Base-by-base conservation (phyloP, 176 grass and related monocot species). In the Aegilops umbellulata region DNA sequence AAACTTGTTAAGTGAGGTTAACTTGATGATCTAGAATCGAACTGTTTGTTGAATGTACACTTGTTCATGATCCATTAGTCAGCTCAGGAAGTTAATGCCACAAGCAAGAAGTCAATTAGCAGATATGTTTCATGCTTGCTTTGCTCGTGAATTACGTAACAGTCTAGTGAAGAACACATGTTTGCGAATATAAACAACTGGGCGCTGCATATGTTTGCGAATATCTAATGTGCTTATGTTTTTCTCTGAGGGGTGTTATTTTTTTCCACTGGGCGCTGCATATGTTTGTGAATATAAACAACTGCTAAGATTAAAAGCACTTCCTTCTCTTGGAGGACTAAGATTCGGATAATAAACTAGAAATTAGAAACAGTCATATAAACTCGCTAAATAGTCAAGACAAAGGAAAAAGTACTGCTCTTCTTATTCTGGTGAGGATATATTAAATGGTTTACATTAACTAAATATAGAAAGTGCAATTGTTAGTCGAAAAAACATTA, bases 1-100 rank as follows among this genome's bases (percentile, higher is more conserved):
- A 31, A 53, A 73, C 13, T 53, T 86, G 10, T 65, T 31, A 36
- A 86, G 7, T 78, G 72, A 83, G 60, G 49, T 53, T 71, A 65
- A 69, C 53, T 72, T 30, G 69, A 74, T 79, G 35, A 24, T 72
- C 58, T 58, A 27, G 66, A 19, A n/a, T 26, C 16, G 2, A 25
- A 35, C 8, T 71, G 25, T 84, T 39, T 84, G 75, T 47, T 80
- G 36, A 74, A 80, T 87, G 80, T 75, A 63, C 65, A 24, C 22
- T 42, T 74, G 32, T 71, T 77, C 77, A 49, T 79, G 63, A 42
- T 64, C 69, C 9, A 5, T 25, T 80, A 35, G 66, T 65, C 41
- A 58, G 42, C 8, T 53, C 25, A 11, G 22, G 57, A 79, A 53
- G 39, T 71, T 36, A 41, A 73, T 32, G 47, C 22, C 17, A 9